Conservation (phyloP, 768 basidiomycete species). For the Boletus insuetus region DNA sequence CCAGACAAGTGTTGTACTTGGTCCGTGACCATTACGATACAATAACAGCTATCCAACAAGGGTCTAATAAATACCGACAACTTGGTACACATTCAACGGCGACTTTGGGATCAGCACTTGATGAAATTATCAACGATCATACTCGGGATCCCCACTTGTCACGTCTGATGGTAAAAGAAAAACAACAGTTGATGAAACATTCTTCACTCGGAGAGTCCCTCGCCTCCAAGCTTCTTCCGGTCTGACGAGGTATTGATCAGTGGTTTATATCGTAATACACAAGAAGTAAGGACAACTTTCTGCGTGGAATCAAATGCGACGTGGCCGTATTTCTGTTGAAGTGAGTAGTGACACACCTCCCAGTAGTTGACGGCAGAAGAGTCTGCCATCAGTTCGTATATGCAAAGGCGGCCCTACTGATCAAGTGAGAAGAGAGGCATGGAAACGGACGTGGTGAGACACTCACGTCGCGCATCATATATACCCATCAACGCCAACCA, state of each 20-base stretch:
- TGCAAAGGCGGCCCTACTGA: slow-evolving; percentile 79
- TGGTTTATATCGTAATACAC: slow-evolving; percentile 81
- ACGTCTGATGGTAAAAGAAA: slow-evolving; percentile 85
- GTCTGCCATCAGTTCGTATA: slow-evolving; percentile 98
- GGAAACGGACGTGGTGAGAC: background rate
- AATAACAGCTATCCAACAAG: slow-evolving; percentile 13
- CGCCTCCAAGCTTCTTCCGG: too few relatives aligned
- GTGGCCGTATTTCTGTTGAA: slow-evolving; percentile 84
- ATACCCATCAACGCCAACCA: slow-evolving; percentile 74
- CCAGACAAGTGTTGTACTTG: background rate
- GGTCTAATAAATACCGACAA: too few relatives aligned
- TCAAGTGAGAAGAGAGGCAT: background rate
- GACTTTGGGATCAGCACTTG: slow-evolving; percentile 43
- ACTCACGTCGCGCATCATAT: slow-evolving; percentile 53
- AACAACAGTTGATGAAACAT: slow-evolving; percentile 83
- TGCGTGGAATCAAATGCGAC: slow-evolving; percentile 88
- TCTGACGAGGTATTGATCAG: slow-evolving; percentile 44
- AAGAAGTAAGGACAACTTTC: slow-evolving; percentile 91
- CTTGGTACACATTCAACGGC: background rate
- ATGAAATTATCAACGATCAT: slow-evolving; percentile 93
- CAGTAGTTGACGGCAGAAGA: slow-evolving; percentile 96
- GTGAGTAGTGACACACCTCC: slow-evolving; percentile 74
- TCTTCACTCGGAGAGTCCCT: too few relatives aligned
- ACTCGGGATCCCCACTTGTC: slow-evolving; percentile 87
- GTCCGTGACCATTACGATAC: slow-evolving; percentile 14